phyloP scores from a whole-genome alignment of 352 stramenopile genomes.

The Pythium myriotylum region DNA sequence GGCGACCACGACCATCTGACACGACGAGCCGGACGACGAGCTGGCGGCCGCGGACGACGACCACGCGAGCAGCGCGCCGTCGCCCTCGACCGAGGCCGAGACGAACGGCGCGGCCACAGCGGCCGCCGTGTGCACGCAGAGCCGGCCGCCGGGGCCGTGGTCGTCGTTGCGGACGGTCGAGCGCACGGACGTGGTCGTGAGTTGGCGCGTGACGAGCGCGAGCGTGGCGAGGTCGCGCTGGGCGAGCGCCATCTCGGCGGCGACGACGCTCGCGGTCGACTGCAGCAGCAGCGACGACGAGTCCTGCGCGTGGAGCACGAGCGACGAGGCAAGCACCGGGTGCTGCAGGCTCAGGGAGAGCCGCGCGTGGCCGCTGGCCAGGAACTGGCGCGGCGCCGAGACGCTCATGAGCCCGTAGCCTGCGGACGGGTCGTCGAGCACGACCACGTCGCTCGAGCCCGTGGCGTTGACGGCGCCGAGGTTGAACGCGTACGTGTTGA shows the following conservation, averaged over 20 bases:
- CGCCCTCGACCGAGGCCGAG: not conserved
- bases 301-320: not conserved
- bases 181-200: not conserved
- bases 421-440: not conserved
- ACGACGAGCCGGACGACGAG: not conserved
- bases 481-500: constrained; percentile 15
- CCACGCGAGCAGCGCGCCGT: constrained; percentile 13
- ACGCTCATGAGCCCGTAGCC: not conserved
- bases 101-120: not conserved
- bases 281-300: constrained; percentile 16
- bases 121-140: constrained; percentile 15
- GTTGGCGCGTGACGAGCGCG: not conserved
- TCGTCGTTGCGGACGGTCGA: not conserved
- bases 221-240: constrained; percentile 6
- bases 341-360: not conserved
- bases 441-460: constrained; percentile 19
- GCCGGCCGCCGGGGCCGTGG: not conserved
- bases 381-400: not conserved
- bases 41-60: not conserved
- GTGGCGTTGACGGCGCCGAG: not conserved
- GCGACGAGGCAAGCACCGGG: not conserved
- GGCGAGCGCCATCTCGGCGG: not conserved
- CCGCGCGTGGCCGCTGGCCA: not conserved
- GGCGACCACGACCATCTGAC: not conserved
- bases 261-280: not conserved